phyloP scores from a whole-genome alignment of 768 basidiomycete genomes.

The Tylopilus intermedius region DNA sequence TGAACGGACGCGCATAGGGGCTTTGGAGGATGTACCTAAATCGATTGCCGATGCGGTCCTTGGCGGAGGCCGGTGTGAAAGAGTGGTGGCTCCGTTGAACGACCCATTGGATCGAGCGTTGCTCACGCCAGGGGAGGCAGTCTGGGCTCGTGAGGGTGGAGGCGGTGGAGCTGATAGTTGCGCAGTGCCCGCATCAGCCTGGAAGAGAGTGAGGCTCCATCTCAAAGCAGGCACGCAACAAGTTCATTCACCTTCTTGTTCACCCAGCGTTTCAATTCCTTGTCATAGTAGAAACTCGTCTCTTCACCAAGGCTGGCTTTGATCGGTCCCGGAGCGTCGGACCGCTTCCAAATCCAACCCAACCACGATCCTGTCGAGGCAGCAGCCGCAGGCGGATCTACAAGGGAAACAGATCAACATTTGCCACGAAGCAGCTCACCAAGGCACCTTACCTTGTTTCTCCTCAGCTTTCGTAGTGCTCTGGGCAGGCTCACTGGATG shows the following conservation, averaged over 20 bases:
- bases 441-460: constrained; percentile 28
- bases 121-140: constrained; percentile 68
- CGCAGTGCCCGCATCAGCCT: constrained; percentile 55
- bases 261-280: constrained; percentile 93
- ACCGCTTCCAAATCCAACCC: constrained; percentile 72
- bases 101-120: constrained; percentile 33
- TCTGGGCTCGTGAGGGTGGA: constrained; percentile 82
- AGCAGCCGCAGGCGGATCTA: constrained; percentile 25
- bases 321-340: constrained; percentile 65
- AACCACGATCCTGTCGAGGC: constrained; percentile 64
- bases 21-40: constrained; percentile 46
- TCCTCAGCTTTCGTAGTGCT: constrained; percentile 20
- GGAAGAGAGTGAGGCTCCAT: neutral
- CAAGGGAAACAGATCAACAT: neutral
- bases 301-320: constrained; percentile 93
- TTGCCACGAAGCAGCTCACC: neutral
- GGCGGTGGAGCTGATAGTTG: constrained; percentile 56
- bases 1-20: constrained; percentile 57
- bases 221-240: neutral
- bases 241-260: constrained; percentile 71
- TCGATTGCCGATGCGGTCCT: constrained; percentile 66
- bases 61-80: constrained; percentile 20
- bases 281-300: constrained; percentile 87
- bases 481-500: constrained; percentile 16
- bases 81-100: constrained; percentile 13